These are phyloP conservation scores for Corymbia maculata DNA, from an alignment of 345 rosid species.

Conservation along the genomic window DNA sequence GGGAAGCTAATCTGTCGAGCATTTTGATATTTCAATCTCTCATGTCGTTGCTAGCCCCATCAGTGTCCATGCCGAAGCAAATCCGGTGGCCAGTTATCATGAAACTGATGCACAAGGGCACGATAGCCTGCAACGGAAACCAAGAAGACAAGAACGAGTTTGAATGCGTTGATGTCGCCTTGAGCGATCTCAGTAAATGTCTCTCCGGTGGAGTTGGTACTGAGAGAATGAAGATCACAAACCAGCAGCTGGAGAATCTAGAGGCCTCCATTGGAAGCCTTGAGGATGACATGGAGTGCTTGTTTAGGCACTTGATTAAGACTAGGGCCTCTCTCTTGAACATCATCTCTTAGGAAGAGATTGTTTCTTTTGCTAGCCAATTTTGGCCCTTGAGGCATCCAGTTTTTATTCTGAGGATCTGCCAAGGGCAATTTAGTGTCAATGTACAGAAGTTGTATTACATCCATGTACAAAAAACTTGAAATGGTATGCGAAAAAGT, in stretches of 20 bases:
- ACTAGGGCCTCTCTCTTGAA: conserved; percentile 57
- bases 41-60: conserved; percentile 20
- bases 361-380: neutral
- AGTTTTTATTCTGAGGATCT: neutral
- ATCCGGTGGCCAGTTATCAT: conserved; percentile 36
- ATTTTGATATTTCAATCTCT: conserved; percentile 25
- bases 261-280: conserved; percentile 31
- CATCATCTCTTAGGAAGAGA: conserved; percentile 26
- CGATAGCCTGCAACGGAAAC: conserved; percentile 16
- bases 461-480: neutral
- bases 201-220: neutral
- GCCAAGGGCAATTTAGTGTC: neutral
- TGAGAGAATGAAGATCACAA: neutral
- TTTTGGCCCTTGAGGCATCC: neutral
- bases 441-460: neutral
- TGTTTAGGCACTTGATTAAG: conserved; percentile 49
- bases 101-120: conserved; percentile 28
- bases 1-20: conserved; percentile 24
- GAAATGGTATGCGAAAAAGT: neutral
- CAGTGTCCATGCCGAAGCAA: conserved; percentile 18
- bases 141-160: conserved; percentile 26
- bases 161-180: conserved; percentile 21
- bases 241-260: conserved; percentile 24
- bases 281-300: conserved; percentile 41
- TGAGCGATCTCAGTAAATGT: neutral